phyloP scores from a whole-genome alignment of 768 basidiomycete genomes.

The Pholiota conissans region DNA sequence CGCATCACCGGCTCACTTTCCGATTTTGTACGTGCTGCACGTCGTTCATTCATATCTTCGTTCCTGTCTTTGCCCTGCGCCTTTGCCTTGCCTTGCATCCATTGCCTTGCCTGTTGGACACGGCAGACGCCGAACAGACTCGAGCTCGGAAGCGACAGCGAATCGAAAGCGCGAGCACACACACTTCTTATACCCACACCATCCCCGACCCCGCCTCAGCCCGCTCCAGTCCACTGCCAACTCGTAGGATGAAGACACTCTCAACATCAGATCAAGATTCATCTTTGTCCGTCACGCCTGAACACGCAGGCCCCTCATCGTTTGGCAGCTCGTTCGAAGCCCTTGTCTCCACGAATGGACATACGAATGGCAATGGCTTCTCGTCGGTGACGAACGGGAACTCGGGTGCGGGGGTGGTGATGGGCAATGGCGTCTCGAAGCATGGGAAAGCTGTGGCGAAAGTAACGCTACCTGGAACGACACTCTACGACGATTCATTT shows the following conservation, averaged over 20 bases:
- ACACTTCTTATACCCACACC: constrained; percentile 28
- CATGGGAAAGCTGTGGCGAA: constrained; percentile 53
- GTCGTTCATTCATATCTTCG: background rate
- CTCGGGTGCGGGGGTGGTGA: constrained; percentile 22
- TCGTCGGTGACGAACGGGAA: constrained; percentile 36
- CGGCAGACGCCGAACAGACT: constrained; percentile 49
- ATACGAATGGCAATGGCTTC: constrained; percentile 46
- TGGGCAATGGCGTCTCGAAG: constrained; percentile 53
- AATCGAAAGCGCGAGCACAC: constrained; percentile 41
- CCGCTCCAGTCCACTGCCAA: constrained; percentile 24
- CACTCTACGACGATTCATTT: constrained; percentile 74
- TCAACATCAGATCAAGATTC: constrained; percentile 51
- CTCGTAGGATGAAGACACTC: constrained; percentile 49
- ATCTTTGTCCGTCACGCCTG: constrained; percentile 43
- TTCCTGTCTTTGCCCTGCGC: background rate
- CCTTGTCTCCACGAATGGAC: constrained; percentile 34
- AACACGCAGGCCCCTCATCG: constrained; percentile 57
- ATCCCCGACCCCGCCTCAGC: constrained; percentile 35
- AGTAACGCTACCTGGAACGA: constrained; percentile 70
- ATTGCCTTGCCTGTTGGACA: constrained; percentile 15
- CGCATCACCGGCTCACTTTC: background rate
- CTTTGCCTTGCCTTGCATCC: background rate
- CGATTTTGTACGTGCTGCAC: background rate
- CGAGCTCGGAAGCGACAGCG: constrained; percentile 75
- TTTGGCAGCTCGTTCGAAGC: constrained; percentile 22